Conservation (phyloP, 805 yeast species). For the Hanseniaspora occidentalis region DNA sequence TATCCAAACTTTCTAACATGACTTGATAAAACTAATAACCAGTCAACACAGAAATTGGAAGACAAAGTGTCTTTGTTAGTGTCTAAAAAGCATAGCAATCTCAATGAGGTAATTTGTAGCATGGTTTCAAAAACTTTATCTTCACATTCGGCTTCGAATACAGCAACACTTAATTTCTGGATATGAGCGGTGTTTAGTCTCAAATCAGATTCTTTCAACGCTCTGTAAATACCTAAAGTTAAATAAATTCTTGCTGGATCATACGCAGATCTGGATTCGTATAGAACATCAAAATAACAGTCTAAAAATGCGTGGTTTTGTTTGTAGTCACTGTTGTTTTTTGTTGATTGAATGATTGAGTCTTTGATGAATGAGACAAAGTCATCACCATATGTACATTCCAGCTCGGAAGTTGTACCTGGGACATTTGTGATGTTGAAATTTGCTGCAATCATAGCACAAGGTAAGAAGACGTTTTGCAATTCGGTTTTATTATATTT, state of each 20-base stretch:
- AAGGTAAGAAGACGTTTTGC: conserved; percentile 37
- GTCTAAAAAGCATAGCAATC: conserved; percentile 22
- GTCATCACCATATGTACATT: conserved; percentile 48
- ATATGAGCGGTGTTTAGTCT: conserved; percentile 15
- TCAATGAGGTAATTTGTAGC: conserved; percentile 39
- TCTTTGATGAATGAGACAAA: conserved; percentile 34
- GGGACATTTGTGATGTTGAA: conserved; percentile 24
- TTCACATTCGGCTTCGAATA: conserved; percentile 32
- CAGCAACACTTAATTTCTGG: conserved; percentile 16
- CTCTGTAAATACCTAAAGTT: conserved; percentile 43
- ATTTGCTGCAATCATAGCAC: conserved; percentile 50
- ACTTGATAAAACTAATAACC: conserved; percentile 27
- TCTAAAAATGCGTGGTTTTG: conserved; percentile 9
- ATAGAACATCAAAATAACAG: conserved; percentile 35
- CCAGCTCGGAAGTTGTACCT: conserved; percentile 11
- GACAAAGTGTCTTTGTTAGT: conserved; percentile 19
- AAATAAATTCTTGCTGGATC: conserved; percentile 62
- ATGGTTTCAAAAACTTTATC: conserved; percentile 40
- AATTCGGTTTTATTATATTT: conserved; percentile 28
- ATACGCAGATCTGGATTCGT: conserved; percentile 37
- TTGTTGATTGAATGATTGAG: conserved; percentile 4
- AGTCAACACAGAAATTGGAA: conserved; percentile 14
- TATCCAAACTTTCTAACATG: conserved; percentile 23
- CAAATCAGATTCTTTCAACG: conserved; percentile 26
- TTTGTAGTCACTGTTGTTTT: not conserved